Evolutionary conservation across 129 eudicot genomes (phyloP), one percentile per base, ranked within the genome.

Genomic region (Pulicaria dysenterica): DNA sequence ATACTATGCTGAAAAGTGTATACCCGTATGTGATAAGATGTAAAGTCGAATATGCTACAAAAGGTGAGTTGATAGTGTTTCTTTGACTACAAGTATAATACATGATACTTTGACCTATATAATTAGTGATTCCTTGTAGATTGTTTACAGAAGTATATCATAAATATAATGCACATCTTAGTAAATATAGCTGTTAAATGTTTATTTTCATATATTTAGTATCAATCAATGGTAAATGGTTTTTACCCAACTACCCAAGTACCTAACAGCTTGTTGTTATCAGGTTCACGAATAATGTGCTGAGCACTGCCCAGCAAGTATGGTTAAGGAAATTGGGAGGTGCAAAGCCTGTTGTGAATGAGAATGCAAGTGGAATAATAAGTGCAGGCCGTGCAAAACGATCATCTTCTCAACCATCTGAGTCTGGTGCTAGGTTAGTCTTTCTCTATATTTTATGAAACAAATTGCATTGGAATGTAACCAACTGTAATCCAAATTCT

Each of bases 381-480:
- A 94, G 86, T 73, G 98, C 98, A 7, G 98, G 98, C 16, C 95
- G 84, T 67, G 98, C 98, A 77, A 94, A 86, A 70, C 81, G 98
- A 60, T 74, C 89, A 14, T 51, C 84, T 70, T 75, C 89, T 72
- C 95, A 84, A 82, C 83, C 95, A 66, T 80, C 78, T 36, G 78
- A 58, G 41, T 50, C 89, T 76, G 96, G 93, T 73, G 88, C 92
- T 70, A 94, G 97, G 98, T 94, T 74, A 48, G 91, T 77, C 61
- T 78, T 36, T 77, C n/a, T 24, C 10, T 47, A 6, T 53, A 9
- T 57, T 58, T 15, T 14, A 15, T 49, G 10, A 11, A 5, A 56
- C 48, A 7, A 50, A 15, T 54, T 54, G 59, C 11, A 15, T 54
- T 15, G 2, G 15, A 14, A 14, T 10, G 59, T 36, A 54, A 51